Conservation (phyloP, 1,284 basidiomycete genomes). For the Ceratobasidium sp. region DNA sequence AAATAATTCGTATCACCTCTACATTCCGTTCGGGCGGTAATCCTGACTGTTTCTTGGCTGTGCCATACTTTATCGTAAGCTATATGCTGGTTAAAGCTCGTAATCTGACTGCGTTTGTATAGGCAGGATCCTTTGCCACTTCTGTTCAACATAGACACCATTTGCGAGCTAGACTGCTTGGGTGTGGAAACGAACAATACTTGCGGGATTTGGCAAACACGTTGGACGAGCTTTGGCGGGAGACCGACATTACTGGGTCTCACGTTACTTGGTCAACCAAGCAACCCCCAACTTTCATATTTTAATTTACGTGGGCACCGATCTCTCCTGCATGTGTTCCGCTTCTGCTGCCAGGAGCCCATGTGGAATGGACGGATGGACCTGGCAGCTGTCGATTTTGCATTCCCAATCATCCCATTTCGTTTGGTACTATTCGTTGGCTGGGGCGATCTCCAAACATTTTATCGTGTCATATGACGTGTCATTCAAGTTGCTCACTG, state of each 20-base stretch:
- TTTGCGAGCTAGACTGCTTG: background rate
- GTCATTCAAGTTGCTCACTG: background rate
- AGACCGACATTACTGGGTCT: background rate
- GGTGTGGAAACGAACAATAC: background rate
- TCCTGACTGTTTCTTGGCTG: constrained; percentile 25
- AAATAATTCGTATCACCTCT: constrained; percentile 10
- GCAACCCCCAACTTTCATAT: constrained; percentile 16
- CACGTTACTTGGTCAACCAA: constrained; percentile 2
- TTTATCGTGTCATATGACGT: background rate
- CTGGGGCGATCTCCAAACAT: background rate
- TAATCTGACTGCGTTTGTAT: background rate
- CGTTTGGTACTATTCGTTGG: background rate
- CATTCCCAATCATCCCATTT: too few species aligned
- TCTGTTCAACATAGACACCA: background rate
- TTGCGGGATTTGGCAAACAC: background rate
- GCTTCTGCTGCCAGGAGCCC: too few species aligned
- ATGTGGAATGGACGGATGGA: too few species aligned
- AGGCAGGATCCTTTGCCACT: constrained; percentile 27
- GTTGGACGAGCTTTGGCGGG: constrained; percentile 11
- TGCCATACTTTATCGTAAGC: constrained; percentile 35
- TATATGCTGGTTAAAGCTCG: too few species aligned
- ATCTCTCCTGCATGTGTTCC: background rate
- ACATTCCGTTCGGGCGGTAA: constrained; percentile 6
- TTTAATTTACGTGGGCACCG: background rate
- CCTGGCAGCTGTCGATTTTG: too few species aligned